phyloP scores from a whole-genome alignment of 78 protist genomes.

The Monocercomonoides exilis region DNA sequence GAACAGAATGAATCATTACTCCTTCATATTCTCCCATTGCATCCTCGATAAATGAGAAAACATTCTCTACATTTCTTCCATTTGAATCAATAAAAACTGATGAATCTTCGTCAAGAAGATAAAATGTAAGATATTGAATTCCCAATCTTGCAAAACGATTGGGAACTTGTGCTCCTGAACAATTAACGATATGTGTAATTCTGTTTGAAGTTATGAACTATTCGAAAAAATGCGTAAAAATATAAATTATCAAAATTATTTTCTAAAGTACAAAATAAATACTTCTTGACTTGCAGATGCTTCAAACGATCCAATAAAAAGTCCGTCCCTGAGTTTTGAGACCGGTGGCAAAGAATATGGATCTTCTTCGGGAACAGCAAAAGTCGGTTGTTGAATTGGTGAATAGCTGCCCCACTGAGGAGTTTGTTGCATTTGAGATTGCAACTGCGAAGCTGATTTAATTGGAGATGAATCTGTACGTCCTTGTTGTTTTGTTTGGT shows the following conservation, averaged over 20 bases:
- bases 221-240: neutral
- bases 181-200: slow-evolving; percentile 7
- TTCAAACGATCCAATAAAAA: slow-evolving; percentile 11
- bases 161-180: neutral
- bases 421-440: too few relatives aligned
- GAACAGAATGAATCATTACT: slow-evolving; percentile 12
- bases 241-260: too few relatives aligned
- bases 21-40: slow-evolving; percentile 4
- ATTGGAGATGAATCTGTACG: too few relatives aligned
- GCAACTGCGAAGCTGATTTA: too few relatives aligned
- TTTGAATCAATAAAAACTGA: slow-evolving; percentile 1
- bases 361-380: neutral
- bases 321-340: slow-evolving; percentile 9
- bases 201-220: slow-evolving; percentile 16
- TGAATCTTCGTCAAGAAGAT: neutral
- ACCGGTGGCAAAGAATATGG: neutral
- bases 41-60: neutral
- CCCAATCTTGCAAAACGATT: neutral
- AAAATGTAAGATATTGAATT: slow-evolving; percentile 13
- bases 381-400: too few relatives aligned
- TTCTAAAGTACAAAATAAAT: too few relatives aligned
- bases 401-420: too few relatives aligned
- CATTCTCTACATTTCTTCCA: neutral
- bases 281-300: neutral
- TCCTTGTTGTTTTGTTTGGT: too few relatives aligned